Evolutionary conservation across 1,139 yeast genomes (phyloP), one percentile per base, ranked within the genome.

Genomic region (Hyphopichia wangnamkhiaoensis): DNA sequence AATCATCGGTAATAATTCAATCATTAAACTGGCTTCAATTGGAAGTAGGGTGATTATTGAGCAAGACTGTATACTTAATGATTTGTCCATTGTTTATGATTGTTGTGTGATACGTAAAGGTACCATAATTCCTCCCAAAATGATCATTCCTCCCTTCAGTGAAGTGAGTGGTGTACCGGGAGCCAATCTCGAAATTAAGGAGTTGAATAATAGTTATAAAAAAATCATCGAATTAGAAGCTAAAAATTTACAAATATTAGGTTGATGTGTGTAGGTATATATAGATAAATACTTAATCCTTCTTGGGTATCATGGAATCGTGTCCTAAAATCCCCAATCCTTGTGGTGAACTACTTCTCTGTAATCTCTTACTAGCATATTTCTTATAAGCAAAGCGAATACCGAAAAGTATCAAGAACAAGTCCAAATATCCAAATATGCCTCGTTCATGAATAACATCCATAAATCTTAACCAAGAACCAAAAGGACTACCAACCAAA

Each of bases 41-140:
- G 93, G 91, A 1, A 71, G 67, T 43, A 58, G 85, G 38, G 85
- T 84, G 23, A 46, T 65, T 8, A 63, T 85, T 4, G 90, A 76
- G 20, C 47, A 52, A 0, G 47, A 63, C 29, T 73, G 78, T 42
- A 36, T 42, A 0, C 46, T 77, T 18, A 67, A 76, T 8, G 65
- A 69, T 42, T 61, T 71, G 38, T 64, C 76, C 5, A 70, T 80
- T n/a, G 62, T 85, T 24, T 78, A 80, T 47, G 90, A 84, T 49
- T 80, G 87, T 48, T 82, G 82, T 29, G 53, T 78, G 9, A 64
- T 85, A 2, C 70, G 71, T 14, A 64, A 67, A 26, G 71, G 71
- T 15, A 64, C 83, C 0, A 61, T 58, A 4, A 54, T 85, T 2
- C 87, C 91, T 0, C 73, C 79, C 1, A 68, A 70, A 42, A 61